Percentiles rank a stretch among this genome's conserved stretches.
Conservation (phyloP, 2,329 filamentous ascomycete genomes). For the Alternaria triticimaculans region DNA sequence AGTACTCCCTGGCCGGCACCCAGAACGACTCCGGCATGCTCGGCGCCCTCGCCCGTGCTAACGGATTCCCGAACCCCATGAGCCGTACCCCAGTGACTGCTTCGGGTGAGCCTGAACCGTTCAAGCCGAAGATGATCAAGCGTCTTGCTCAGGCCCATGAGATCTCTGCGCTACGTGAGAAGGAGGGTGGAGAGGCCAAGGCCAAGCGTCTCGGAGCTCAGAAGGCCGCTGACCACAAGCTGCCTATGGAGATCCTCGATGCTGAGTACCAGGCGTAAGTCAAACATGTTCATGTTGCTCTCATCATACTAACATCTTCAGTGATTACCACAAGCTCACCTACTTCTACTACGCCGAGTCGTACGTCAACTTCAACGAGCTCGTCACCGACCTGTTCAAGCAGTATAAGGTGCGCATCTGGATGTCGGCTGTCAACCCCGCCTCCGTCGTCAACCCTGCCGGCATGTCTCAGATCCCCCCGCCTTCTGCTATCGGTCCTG, state of each 20-base stretch:
- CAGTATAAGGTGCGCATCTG: conserved; percentile 99
- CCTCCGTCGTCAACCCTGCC: conserved; percentile 70
- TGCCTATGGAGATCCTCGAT: conserved; percentile 98
- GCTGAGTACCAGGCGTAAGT: conserved; percentile 98
- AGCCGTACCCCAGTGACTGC: conserved; percentile 56
- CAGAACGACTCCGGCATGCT: conserved; percentile 60
- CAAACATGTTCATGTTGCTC: conserved; percentile 17
- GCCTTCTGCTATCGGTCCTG: conserved; percentile 48
- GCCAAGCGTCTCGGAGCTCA: conserved; percentile 96
- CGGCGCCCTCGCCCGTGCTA: conserved; percentile 45
- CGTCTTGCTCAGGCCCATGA: conserved; percentile 91
- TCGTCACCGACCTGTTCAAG: conserved; percentile 97
- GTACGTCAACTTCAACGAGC: conserved; percentile 98
- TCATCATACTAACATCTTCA: conserved; percentile 50
- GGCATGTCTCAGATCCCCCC: conserved; percentile 43
- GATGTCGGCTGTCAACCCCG: conserved; percentile 99
- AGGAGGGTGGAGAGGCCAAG: conserved; percentile 97
- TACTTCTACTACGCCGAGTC: conserved; percentile 99
- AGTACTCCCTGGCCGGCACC: conserved; percentile 52
- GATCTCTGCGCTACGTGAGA: conserved; percentile 85
- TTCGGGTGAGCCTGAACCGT: conserved; percentile 65
- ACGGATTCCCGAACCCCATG: conserved; percentile 38
- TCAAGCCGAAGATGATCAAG: conserved; percentile 94
- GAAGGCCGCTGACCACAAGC: conserved; percentile 90
- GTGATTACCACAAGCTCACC: conserved; percentile 98